Conservation (phyloP, 2,329 filamentous ascomycete genomes). For the Neophaeococcomyces aloes region DNA sequence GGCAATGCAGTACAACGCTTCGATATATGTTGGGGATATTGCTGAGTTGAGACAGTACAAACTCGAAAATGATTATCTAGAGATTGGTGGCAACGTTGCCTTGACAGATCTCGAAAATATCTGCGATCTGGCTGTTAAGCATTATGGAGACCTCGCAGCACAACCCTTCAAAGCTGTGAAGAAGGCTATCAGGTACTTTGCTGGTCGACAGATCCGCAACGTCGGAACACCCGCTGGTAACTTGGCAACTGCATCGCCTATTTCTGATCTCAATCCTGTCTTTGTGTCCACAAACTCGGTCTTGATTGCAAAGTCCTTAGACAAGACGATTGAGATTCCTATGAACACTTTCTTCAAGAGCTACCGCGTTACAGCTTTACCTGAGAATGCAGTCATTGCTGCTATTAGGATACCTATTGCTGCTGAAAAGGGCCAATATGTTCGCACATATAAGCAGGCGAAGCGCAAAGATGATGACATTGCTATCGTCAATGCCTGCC, state of each 20-base stretch:
- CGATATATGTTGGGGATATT: conserved; percentile 89
- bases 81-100: conserved; percentile 85
- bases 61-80: conserved; percentile 70
- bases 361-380: conserved; percentile 74
- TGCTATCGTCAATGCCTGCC: conserved; percentile 83
- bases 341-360: conserved; percentile 89
- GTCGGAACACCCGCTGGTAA: conserved; percentile 96
- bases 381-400: conserved; percentile 71
- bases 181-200: conserved; percentile 91
- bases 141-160: conserved; percentile 59
- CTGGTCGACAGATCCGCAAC: conserved; percentile 88
- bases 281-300: conserved; percentile 78
- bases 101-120: conserved; percentile 85
- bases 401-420: conserved; percentile 76
- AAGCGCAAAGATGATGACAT: conserved; percentile 98
- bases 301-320: conserved; percentile 66
- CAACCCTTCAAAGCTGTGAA: conserved; percentile 86
- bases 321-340: conserved; percentile 68
- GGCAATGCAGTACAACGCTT: conserved; percentile 76
- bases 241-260: conserved; percentile 85
- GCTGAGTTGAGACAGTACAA: conserved; percentile 72
- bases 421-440: conserved; percentile 64
- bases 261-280: conserved; percentile 91
- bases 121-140: conserved; percentile 64
- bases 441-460: conserved; percentile 87